Evolutionary conservation across 2,329 filamentous ascomycete species (phyloP).

Genomic region (Fusarium verticillioides): DNA sequence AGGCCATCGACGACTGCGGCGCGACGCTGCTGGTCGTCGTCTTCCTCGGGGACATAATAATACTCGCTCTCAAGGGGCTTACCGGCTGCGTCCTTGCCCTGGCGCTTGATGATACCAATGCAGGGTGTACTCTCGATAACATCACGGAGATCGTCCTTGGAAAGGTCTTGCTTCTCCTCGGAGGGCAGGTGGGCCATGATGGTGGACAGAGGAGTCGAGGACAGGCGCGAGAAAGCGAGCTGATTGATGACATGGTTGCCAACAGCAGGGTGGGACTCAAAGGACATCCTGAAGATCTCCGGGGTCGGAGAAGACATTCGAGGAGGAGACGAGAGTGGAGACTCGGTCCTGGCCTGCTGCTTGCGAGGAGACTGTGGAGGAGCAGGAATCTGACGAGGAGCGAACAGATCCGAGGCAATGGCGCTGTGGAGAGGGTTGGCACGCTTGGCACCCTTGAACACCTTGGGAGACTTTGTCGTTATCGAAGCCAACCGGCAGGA

Average conservation of each 20-base stretch:
- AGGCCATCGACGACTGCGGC: conserved; percentile 87
- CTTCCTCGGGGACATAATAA: conserved; percentile 92
- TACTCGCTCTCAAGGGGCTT: conserved; percentile 95
- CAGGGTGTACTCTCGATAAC: conserved; percentile 81
- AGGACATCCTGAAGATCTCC: conserved; percentile 35
- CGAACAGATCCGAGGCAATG: conserved; percentile 41
- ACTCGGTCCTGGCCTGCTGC: conserved; percentile 38
- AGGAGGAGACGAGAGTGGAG: conserved; percentile 44
- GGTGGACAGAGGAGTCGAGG: conserved; percentile 88
- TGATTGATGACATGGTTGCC: conserved; percentile 94
- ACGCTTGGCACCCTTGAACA: conserved; percentile 41
- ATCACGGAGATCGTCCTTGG: conserved; percentile 71
- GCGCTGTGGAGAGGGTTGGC: conserved; percentile 33
- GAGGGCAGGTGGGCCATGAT: conserved; percentile 87
- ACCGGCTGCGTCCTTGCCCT: conserved; percentile 96
- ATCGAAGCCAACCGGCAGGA: conserved; percentile 85
- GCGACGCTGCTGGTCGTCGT: conserved; percentile 80
- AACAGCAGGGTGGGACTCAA: conserved; percentile 59
- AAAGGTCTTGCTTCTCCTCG: conserved; percentile 69
- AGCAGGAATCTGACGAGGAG: conserved; percentile 39
- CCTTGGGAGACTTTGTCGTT: conserved; percentile 73
- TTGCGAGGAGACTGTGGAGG: conserved; percentile 40
- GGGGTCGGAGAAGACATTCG: conserved; percentile 36
- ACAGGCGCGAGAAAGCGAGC: conserved; percentile 91
- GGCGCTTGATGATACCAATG: conserved; percentile 87